Evolutionary conservation across 345 rosid species (phyloP).

Genomic region (Eucalyptus melliodora): DNA sequence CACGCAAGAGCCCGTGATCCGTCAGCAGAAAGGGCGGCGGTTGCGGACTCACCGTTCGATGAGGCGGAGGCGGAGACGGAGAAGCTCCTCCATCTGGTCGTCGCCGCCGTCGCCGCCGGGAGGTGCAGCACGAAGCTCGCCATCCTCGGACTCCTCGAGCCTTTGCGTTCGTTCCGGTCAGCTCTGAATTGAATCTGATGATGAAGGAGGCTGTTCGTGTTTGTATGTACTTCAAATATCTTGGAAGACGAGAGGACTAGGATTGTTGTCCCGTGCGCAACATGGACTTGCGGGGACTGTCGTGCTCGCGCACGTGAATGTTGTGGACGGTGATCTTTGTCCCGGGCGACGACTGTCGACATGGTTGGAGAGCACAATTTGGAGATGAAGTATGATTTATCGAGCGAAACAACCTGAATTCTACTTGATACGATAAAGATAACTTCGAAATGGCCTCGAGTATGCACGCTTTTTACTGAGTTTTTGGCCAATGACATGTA

Average conservation of each 20-base stretch:
- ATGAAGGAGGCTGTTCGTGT: not conserved
- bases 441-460: not conserved
- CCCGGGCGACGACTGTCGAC: not conserved
- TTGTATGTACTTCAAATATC: not conserved
- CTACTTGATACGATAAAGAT: not conserved
- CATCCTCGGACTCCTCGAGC: conserved; percentile 11
- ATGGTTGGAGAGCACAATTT: not conserved
- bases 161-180: not conserved
- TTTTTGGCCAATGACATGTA: not conserved
- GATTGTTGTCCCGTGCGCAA: not conserved
- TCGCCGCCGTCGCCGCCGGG: conserved; percentile 1
- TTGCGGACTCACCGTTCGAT: conserved; percentile 33
- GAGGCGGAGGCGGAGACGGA: conserved; percentile 56
- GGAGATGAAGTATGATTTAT: not conserved
- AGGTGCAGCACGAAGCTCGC: conserved; percentile 39
- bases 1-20: not conserved
- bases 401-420: not conserved
- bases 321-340: not conserved
- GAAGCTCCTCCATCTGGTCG: conserved; percentile 21
- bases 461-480: not conserved
- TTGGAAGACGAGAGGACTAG: not conserved
- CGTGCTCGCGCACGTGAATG: not conserved
- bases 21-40: not conserved
- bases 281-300: not conserved
- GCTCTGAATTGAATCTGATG: not conserved